phyloP scores from a whole-genome alignment of 2,329 filamentous ascomycete species.

The Fusarium praegraminearum region DNA sequence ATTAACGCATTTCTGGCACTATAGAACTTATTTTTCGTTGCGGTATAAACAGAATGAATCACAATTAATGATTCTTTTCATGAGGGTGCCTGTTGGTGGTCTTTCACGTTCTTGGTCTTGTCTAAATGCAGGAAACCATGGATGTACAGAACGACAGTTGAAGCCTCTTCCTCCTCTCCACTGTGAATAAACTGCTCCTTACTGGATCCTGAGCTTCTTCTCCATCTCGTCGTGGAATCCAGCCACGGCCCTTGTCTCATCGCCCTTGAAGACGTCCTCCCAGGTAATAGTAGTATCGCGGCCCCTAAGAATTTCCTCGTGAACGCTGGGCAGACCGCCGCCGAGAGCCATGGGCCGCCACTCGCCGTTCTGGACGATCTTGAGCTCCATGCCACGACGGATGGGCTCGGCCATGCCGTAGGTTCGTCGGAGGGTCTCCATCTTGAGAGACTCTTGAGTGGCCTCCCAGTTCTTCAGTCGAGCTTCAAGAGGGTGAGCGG shows the following conservation, averaged over 20 bases:
- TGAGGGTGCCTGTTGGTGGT: neutral
- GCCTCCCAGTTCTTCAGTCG: slow-evolving; percentile 91
- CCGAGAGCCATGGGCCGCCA: slow-evolving; percentile 82
- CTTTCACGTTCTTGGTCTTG: slow-evolving; percentile 17
- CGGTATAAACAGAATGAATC: slow-evolving; percentile 22
- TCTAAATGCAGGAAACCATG: slow-evolving; percentile 36
- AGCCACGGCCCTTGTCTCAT: slow-evolving; percentile 76
- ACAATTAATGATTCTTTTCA: neutral
- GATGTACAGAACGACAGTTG: slow-evolving; percentile 31
- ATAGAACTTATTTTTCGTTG: slow-evolving; percentile 33
- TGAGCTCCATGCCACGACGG: slow-evolving; percentile 92
- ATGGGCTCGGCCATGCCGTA: slow-evolving; percentile 96
- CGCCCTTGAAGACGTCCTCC: slow-evolving; percentile 93
- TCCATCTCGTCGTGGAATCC: slow-evolving; percentile 95
- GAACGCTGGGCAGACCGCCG: slow-evolving; percentile 71
- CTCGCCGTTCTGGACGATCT: slow-evolving; percentile 83
- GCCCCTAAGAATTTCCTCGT: slow-evolving; percentile 89
- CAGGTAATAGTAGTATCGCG: slow-evolving; percentile 82
- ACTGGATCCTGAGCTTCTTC: slow-evolving; percentile 82
- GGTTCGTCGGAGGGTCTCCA: slow-evolving; percentile 86
- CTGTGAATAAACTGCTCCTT: slow-evolving; percentile 14
- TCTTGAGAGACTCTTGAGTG: slow-evolving; percentile 88
- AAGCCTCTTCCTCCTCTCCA: neutral
- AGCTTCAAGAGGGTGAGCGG: slow-evolving; percentile 87
- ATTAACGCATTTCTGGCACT: slow-evolving; percentile 52